Evolutionary conservation across 169 alveolate genomes (phyloP), one percentile per base, ranked within the genome.

Genomic region (Pseudocohnilembus persalinus): DNA sequence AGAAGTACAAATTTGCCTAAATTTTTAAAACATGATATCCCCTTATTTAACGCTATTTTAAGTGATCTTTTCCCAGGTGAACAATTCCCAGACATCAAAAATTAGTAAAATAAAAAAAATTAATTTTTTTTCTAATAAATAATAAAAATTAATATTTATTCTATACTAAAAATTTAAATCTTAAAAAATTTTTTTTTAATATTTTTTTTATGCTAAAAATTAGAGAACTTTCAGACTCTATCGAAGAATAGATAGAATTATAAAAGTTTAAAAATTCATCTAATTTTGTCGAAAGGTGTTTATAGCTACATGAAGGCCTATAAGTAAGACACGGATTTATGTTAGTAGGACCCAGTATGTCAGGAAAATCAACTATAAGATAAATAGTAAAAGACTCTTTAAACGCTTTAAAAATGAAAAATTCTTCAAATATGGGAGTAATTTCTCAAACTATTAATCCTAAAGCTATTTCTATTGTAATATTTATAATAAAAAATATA

Each of bases 331-430:
- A 87, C 83, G 94, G 94, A 26, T 77, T 90, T 74, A 90, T 92
- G 93, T 83, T 92, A 31, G 93, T 92, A 0, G 96, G 96, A 24
- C 93, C 93, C 0, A 91, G 94, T 11, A 91, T 92, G 29, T 89
- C 91, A 32, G 96, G 96, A 75, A 92, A 92, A 86, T 83, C 94
- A 0, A 81, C 89, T 1, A 89, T 88, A 73, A 89, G 84, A 49
- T 84, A 49, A 4, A 11, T 20, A 49, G 26, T 49, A 4, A 49
- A 49, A 49, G 68, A 11, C 68, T 11, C 20, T 20, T 11, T 11
- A 49, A 49, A 49, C 68, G 26, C 4, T 11, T 11, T 49, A 49
- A 49, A 49, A 49, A 49, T 11, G 68, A 20, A 11, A 20, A 4
- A 49, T 11, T 11, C 20, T 11, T 11, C 4, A 32, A 80, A 90